These are phyloP conservation scores for Gastrodia elata DNA, from an alignment of 106 monocot species.

Conservation along the genomic window DNA sequence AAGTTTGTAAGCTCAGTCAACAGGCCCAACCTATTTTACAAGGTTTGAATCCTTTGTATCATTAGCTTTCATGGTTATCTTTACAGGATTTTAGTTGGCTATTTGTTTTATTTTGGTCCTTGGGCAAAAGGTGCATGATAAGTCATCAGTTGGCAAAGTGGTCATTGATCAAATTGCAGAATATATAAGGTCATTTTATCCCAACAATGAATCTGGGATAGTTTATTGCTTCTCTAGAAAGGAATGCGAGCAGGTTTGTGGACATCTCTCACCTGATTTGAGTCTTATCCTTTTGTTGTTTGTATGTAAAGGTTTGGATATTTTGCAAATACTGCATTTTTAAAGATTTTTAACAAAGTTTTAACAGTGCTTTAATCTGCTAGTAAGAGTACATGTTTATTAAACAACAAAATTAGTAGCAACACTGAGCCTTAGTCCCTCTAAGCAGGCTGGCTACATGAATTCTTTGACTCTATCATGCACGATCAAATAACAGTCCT, in stretches of 20 bases:
- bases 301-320: background rate
- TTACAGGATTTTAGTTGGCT: background rate
- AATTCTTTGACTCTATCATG: too few species aligned
- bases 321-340: background rate
- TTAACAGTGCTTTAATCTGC: background rate
- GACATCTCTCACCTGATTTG: background rate
- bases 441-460: too few species aligned
- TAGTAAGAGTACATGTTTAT: background rate
- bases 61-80: background rate
- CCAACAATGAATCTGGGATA: constrained; percentile 95
- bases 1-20: constrained; percentile 93
- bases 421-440: too few species aligned
- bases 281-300: background rate
- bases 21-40: constrained; percentile 90
- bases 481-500: too few species aligned
- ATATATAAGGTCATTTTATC: constrained; percentile 59
- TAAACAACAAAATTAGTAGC: too few species aligned
- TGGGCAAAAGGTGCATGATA: constrained; percentile 59
- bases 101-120: constrained; percentile 10
- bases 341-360: background rate
- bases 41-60: constrained; percentile 22
- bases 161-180: constrained; percentile 92
- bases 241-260: constrained; percentile 88
- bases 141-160: constrained; percentile 77
- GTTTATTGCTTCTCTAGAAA: constrained; percentile 98